Evolutionary conservation across 495 filamentous ascomycete genomes (phyloP).

Genomic region (Durotheca rogersii): DNA sequence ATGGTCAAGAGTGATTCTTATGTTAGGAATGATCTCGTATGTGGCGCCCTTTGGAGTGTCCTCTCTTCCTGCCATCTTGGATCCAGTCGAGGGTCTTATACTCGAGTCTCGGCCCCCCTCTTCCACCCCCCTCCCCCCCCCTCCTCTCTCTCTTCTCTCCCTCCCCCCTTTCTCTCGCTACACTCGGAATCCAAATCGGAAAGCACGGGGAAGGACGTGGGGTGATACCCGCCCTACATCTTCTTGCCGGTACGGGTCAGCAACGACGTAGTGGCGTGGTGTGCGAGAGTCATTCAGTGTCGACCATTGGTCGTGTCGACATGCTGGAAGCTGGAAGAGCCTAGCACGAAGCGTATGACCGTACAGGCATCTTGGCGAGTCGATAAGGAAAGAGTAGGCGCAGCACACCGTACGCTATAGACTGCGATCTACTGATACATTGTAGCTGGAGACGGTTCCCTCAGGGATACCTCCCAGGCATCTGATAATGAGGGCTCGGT

Average conservation of each 20-base stretch:
- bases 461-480: conserved; percentile 32
- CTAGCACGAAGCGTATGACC: conserved; percentile 32
- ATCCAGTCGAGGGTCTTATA: conserved; percentile 26
- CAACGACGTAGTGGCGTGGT: conserved; percentile 29
- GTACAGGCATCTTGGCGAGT: conserved; percentile 32
- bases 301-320: conserved; percentile 29
- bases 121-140: too few species aligned
- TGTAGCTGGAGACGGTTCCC: conserved; percentile 31
- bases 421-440: conserved; percentile 33
- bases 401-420: conserved; percentile 29
- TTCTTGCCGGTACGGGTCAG: conserved; percentile 27
- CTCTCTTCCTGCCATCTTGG: conserved; percentile 5
- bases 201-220: conserved; percentile 29
- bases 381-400: conserved; percentile 32
- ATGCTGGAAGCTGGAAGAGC: conserved; percentile 21
- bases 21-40: conserved; percentile 9
- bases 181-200: conserved; percentile 16
- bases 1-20: conserved; percentile 5
- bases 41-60: conserved; percentile 2
- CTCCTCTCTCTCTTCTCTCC: too few species aligned
- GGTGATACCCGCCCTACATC: conserved; percentile 35
- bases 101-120: conserved; percentile 14
- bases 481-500: conserved; percentile 29
- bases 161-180: conserved; percentile 17
- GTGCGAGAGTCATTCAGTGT: conserved; percentile 23